These are phyloP conservation scores for Septoria linicola DNA, from an alignment of 2,329 filamentous ascomycete genomes.

Conservation along the genomic window DNA sequence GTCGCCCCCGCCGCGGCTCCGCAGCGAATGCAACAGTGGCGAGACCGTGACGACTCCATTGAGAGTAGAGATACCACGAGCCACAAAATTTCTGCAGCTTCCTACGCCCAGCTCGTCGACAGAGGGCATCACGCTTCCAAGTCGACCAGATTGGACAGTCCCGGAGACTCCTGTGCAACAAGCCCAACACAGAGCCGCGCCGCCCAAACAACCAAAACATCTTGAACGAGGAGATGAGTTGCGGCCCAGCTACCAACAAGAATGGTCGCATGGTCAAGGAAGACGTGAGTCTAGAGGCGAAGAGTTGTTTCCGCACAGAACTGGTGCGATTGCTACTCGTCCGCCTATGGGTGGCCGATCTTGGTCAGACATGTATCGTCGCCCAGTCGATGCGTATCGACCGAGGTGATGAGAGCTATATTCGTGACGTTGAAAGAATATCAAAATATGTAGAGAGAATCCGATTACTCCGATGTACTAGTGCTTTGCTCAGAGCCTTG, in stretches of 20 bases:
- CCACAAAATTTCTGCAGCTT: too few species aligned
- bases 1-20: too few species aligned
- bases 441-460: too few species aligned
- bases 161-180: background rate
- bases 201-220: background rate
- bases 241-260: background rate
- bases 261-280: background rate
- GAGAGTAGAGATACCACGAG: too few species aligned
- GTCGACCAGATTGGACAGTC: background rate
- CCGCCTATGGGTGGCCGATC: background rate
- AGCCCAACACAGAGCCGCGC: background rate
- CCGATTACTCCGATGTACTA: too few species aligned
- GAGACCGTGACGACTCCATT: too few species aligned
- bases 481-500: too few species aligned
- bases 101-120: background rate
- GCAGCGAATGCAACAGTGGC: too few species aligned
- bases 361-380: background rate
- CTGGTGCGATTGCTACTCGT: background rate
- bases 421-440: too few species aligned
- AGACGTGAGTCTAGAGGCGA: background rate
- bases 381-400: too few species aligned
- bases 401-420: too few species aligned
- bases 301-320: background rate
- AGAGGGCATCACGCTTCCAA: background rate
- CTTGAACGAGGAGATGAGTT: background rate